Evolutionary conservation across 1,284 basidiomycete genomes (phyloP).

Genomic region (Rhodotorula sp.): DNA sequence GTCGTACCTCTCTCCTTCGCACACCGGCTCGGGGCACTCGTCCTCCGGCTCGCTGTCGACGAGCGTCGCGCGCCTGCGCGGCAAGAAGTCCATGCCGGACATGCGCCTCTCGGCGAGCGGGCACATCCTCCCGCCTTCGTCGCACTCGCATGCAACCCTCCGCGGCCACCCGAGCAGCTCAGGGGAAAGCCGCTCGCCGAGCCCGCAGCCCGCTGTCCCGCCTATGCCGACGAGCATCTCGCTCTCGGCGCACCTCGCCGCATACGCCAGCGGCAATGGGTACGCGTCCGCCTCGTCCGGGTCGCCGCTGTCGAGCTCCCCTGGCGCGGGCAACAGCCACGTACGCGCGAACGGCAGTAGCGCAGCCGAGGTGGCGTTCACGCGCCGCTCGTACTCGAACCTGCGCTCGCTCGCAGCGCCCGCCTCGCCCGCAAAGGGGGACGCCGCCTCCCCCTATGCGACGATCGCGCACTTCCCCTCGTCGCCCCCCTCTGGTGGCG

Average conservation of each 20-base stretch:
- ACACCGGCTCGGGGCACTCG: background rate
- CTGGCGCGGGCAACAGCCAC: too few species aligned
- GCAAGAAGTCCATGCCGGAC: slow-evolving; percentile 94
- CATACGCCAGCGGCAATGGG: background rate
- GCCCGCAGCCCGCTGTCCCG: slow-evolving; percentile 12
- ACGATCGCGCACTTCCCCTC: background rate
- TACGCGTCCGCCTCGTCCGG: background rate
- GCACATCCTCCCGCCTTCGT: background rate
- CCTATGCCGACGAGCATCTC: slow-evolving; percentile 2
- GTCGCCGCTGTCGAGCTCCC: background rate
- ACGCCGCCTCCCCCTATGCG: background rate
- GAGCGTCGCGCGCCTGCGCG: slow-evolving; percentile 58
- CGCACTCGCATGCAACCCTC: background rate
- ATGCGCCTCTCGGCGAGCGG: slow-evolving; percentile 27
- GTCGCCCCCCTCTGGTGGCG: background rate
- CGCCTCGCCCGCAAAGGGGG: background rate
- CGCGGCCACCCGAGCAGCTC: background rate
- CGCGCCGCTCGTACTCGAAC: slow-evolving; percentile 10
- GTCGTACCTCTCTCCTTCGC: background rate
- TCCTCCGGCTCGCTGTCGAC: slow-evolving; percentile 11
- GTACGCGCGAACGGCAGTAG: too few species aligned
- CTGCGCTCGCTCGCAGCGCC: slow-evolving; percentile 6
- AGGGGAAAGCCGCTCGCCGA: background rate
- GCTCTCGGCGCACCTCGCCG: slow-evolving; percentile 14
- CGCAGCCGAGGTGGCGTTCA: background rate